These are phyloP conservation scores for Chlorella variabilis DNA, from an alignment of 163 green algal genomes.

Conservation along the genomic window DNA sequence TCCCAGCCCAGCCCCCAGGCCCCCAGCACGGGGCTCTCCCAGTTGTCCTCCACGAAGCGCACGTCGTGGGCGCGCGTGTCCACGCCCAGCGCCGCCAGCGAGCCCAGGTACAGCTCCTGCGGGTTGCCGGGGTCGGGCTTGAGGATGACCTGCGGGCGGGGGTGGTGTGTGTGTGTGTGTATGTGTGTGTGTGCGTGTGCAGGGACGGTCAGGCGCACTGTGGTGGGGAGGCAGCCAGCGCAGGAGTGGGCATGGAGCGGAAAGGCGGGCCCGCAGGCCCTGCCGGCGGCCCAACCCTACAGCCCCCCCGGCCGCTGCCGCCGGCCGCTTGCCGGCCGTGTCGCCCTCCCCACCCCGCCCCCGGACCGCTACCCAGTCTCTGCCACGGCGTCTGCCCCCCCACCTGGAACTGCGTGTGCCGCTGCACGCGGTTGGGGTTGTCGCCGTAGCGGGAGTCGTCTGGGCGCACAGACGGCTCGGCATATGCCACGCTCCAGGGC, in stretches of 20 bases:
- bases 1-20: slow-evolving; percentile 98
- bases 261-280: too few species aligned
- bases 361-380: too few species aligned
- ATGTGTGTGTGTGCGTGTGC: neutral
- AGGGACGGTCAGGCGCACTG: too few species aligned
- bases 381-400: too few species aligned
- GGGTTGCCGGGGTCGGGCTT: slow-evolving; percentile 94
- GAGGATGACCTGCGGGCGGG: slow-evolving; percentile 86
- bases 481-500: slow-evolving; percentile 95
- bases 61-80: slow-evolving; percentile 88
- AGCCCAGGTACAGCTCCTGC: slow-evolving; percentile 97
- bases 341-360: too few species aligned
- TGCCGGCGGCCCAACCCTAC: too few species aligned
- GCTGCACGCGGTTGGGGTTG: slow-evolving; percentile 98
- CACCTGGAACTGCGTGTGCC: slow-evolving; percentile 98
- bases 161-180: neutral
- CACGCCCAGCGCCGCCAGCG: slow-evolving; percentile 90
- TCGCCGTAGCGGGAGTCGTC: slow-evolving; percentile 98
- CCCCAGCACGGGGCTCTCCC: slow-evolving; percentile 95
- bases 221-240: too few species aligned
- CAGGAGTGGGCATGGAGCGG: too few species aligned
- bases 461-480: slow-evolving; percentile 94
- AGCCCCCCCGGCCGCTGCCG: too few species aligned
- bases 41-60: slow-evolving; percentile 99
- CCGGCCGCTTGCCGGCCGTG: too few species aligned